Conservation (phyloP, 129 eudicot species). For the Flaveria trinervia region DNA sequence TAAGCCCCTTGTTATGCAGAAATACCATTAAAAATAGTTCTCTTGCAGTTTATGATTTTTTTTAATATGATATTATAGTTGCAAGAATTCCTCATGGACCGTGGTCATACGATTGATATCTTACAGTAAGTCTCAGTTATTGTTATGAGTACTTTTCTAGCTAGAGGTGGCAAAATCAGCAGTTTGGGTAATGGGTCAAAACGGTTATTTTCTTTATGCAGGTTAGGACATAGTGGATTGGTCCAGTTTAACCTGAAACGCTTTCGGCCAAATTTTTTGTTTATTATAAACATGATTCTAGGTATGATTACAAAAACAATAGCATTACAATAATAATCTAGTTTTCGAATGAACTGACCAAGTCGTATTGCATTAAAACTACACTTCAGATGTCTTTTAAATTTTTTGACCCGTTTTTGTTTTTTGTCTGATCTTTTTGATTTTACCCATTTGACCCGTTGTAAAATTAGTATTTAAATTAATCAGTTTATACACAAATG, state of each 20-base stretch:
- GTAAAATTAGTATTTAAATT: too few species aligned
- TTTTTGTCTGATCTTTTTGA: too few species aligned
- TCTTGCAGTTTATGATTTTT: neutral
- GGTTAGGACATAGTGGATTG: neutral
- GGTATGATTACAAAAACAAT: too few species aligned
- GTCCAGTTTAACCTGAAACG: too few species aligned
- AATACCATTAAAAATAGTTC: neutral
- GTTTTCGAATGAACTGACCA: too few species aligned
- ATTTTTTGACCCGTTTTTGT: too few species aligned
- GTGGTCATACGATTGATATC: constrained; percentile 64
- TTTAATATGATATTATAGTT: constrained; percentile 41
- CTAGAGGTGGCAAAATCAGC: neutral
- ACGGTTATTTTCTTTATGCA: neutral
- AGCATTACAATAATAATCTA: too few species aligned
- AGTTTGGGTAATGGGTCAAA: neutral
- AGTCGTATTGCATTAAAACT: too few species aligned
- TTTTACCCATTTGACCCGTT: too few species aligned
- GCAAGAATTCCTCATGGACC: constrained; percentile 72
- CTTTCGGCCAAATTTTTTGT: too few species aligned
- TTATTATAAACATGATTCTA: too few species aligned
- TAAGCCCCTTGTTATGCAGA: neutral
- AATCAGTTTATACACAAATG: neutral
- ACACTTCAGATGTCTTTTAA: too few species aligned
- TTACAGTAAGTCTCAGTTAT: constrained; percentile 36
- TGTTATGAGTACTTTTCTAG: neutral